These are phyloP conservation scores for Wickerhamiella sorbophila DNA, from an alignment of 805 yeast genomes.

Conservation along the genomic window DNA sequence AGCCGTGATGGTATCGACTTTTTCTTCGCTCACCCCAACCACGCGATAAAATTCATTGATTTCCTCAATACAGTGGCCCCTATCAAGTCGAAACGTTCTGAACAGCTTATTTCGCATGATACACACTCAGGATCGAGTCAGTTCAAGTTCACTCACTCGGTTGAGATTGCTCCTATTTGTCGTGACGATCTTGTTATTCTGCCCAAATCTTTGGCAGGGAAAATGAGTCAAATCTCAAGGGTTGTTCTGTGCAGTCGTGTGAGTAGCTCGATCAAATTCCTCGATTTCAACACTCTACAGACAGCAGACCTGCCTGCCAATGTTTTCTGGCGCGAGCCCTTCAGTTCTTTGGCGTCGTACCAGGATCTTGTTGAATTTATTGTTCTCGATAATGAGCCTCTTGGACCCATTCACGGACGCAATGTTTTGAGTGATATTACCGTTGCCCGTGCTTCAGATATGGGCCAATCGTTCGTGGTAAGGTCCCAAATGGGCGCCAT, in stretches of 20 bases:
- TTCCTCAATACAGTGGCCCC: constrained; percentile 75
- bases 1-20: constrained; percentile 85
- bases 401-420: constrained; percentile 66
- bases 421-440: constrained; percentile 73
- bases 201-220: constrained; percentile 67
- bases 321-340: constrained; percentile 70
- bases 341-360: constrained; percentile 51
- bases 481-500: constrained; percentile 83
- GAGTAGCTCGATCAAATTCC: constrained; percentile 63
- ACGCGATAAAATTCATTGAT: constrained; percentile 85
- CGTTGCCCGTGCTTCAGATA: constrained; percentile 65
- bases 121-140: constrained; percentile 79
- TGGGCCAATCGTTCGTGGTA: constrained; percentile 62
- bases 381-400: constrained; percentile 81
- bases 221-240: constrained; percentile 65
- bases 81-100: constrained; percentile 62
- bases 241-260: constrained; percentile 73
- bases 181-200: constrained; percentile 82
- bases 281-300: constrained; percentile 69
- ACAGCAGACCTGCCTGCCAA: constrained; percentile 56
- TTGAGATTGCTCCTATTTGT: constrained; percentile 87
- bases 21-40: constrained; percentile 72
- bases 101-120: constrained; percentile 77
- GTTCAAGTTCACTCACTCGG: constrained; percentile 77
- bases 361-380: constrained; percentile 63